Evolutionary conservation across 1,139 yeast genomes (phyloP), one percentile per base, ranked within the genome.

Genomic region (Lodderomyces theae): DNA sequence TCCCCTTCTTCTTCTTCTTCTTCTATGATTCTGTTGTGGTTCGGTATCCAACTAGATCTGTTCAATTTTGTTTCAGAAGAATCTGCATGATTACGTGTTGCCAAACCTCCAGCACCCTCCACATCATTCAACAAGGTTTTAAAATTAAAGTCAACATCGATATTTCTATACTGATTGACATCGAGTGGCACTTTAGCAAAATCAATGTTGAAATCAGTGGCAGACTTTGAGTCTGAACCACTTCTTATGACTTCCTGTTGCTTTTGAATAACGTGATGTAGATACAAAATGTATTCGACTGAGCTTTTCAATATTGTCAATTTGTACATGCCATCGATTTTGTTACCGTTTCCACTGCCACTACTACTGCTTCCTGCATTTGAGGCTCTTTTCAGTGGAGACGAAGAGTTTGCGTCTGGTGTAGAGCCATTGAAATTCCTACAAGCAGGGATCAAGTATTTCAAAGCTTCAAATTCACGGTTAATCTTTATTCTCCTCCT

Each of bases 391-490:
- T 30, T 35, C 41, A 16, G 25, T 11, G 44, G 30, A 8, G 45
- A 35, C n/a, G 47, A 38, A 10, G 46, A 32, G 47, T 12, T 8
- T 50, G 28, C 13, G 53, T 48, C 29, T 40, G 41, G 12, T 8
- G 26, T 6, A 3, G 17, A 25, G 21, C 11, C n/a, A 22, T 22
- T 34, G 36, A 47, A 42, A 30, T 40, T 48, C 42, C 62, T 50
- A 58, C 95, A 86, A 10, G 94, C 90, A 1, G 95, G 95, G 16
- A 86, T 82, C 39, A 86, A 64, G 51, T 75, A 80, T 55, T 86
- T 84, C 46, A 86, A 70, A 2, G 92, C 89, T 54, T 85, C 94
- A 57, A 86, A 86, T 58, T 86, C 94, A 44, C 90, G 69, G 59
- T 86, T 86, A 66, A 86, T 84, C 57, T 85, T 84, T 43, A 82